Evolutionary conservation across 805 yeast species (phyloP).

Genomic region (Nakazawaea peltata): DNA sequence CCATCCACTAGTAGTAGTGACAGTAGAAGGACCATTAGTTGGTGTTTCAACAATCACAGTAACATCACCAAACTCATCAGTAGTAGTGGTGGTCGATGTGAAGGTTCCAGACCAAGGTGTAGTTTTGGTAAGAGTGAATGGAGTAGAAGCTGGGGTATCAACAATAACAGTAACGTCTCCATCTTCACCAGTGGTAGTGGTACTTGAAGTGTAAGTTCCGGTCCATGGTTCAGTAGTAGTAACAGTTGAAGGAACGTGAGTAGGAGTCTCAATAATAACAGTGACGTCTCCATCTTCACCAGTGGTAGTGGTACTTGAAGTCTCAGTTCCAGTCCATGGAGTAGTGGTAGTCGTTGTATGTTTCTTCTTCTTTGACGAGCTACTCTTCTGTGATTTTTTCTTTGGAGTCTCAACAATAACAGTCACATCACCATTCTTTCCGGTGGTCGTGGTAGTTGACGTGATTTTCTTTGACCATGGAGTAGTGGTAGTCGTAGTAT

Average conservation of each 20-base stretch:
- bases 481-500: not conserved
- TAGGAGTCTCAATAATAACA: not conserved
- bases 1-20: too few relatives aligned
- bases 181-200: not conserved
- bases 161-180: not conserved
- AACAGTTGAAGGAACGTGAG: not conserved
- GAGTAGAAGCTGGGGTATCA: not conserved
- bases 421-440: not conserved
- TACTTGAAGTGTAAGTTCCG: not conserved
- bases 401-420: not conserved
- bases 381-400: too few relatives aligned
- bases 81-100: too few relatives aligned
- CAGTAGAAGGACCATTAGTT: too few relatives aligned
- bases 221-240: not conserved
- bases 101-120: not conserved
- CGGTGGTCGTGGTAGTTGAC: not conserved
- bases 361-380: too few relatives aligned
- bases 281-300: not conserved
- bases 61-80: too few relatives aligned
- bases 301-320: not conserved
- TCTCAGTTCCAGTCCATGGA: not conserved
- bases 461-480: not conserved
- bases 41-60: too few relatives aligned
- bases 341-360: too few relatives aligned
- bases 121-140: not conserved